A percentile compares a stretch with the other conserved stretches of the same genome.
Conservation (phyloP, 2,329 filamentous ascomycete species). For the Penicillium sp. region DNA sequence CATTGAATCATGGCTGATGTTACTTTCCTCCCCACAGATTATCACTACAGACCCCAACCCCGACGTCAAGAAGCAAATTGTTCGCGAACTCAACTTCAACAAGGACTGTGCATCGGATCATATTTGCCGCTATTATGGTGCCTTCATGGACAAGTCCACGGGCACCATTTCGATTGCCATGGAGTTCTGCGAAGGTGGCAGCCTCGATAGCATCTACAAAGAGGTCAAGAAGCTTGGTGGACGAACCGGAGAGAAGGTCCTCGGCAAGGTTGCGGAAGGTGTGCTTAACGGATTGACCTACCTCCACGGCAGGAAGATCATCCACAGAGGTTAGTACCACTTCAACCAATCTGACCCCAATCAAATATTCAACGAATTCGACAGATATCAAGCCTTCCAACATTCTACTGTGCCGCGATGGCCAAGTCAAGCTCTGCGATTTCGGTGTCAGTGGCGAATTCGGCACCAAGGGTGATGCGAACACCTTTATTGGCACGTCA, state of each 20-base stretch:
- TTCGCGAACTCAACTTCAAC: slow-evolving; percentile 95
- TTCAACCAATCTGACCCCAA: not conserved
- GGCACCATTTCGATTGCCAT: slow-evolving; percentile 98
- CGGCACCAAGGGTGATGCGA: slow-evolving; percentile 96
- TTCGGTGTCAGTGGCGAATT: slow-evolving; percentile 98
- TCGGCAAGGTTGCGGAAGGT: slow-evolving; percentile 95
- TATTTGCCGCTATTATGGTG: slow-evolving; percentile 96
- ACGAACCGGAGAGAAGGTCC: slow-evolving; percentile 92
- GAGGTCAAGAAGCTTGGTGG: slow-evolving; percentile 96
- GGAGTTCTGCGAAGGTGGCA: slow-evolving; percentile 98
- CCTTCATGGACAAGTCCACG: slow-evolving; percentile 93
- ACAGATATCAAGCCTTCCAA: slow-evolving; percentile 96
- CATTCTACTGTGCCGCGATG: slow-evolving; percentile 87
- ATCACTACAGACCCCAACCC: slow-evolving; percentile 98
- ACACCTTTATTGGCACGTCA: slow-evolving; percentile 97
- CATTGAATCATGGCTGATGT: slow-evolving; percentile 18
- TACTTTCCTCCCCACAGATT: slow-evolving; percentile 60
- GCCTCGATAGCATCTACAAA: slow-evolving; percentile 93
- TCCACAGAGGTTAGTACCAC: slow-evolving; percentile 69
- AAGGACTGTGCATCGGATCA: slow-evolving; percentile 94
- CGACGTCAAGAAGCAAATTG: slow-evolving; percentile 97
- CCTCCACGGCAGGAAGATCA: slow-evolving; percentile 92
- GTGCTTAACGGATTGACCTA: slow-evolving; percentile 93
- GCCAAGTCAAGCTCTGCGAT: slow-evolving; percentile 96
- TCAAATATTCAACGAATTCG: slow-evolving; percentile 17